A percentile compares a stretch with the other conserved stretches of the same genome.
Conservation (phyloP, 2,329 filamentous ascomycete species). For the Cordyceps cicadae region DNA sequence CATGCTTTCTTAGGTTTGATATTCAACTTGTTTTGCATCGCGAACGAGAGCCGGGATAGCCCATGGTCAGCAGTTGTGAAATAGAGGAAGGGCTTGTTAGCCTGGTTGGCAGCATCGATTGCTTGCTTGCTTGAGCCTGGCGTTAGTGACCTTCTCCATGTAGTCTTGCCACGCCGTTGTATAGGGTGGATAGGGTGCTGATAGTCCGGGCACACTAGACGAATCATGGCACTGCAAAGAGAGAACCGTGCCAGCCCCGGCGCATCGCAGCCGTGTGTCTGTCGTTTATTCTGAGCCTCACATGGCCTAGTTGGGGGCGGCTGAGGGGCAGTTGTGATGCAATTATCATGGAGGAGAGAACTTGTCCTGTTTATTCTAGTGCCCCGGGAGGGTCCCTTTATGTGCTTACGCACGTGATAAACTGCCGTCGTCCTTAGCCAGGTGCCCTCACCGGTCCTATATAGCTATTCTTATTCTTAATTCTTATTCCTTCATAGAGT, state of each 20-base stretch:
- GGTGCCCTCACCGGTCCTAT: too few species aligned
- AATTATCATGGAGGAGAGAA: too few species aligned
- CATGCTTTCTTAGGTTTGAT: not conserved
- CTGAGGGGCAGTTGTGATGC: too few species aligned
- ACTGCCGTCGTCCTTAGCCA: too few species aligned
- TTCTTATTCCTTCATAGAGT: too few species aligned
- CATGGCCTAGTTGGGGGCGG: not conserved
- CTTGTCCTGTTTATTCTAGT: too few species aligned
- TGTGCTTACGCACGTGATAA: too few species aligned
- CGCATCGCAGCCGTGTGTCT: not conserved
- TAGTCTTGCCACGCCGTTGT: constrained; percentile 1
- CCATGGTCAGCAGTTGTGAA: not conserved
- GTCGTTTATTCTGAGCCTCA: constrained; percentile 10
- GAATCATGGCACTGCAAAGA: not conserved
- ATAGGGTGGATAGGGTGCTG: not conserved
- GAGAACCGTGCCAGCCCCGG: not conserved
- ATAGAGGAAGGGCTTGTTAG: not conserved
- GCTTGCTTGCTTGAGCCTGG: not conserved
- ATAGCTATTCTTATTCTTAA: too few species aligned
- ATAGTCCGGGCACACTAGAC: not conserved
- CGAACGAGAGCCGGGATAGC: not conserved
- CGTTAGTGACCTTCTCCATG: not conserved
- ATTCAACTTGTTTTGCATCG: not conserved
- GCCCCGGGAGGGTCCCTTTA: too few species aligned
- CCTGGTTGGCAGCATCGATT: not conserved